phyloP scores from a whole-genome alignment of 805 yeast genomes.

The Candida maris region DNA sequence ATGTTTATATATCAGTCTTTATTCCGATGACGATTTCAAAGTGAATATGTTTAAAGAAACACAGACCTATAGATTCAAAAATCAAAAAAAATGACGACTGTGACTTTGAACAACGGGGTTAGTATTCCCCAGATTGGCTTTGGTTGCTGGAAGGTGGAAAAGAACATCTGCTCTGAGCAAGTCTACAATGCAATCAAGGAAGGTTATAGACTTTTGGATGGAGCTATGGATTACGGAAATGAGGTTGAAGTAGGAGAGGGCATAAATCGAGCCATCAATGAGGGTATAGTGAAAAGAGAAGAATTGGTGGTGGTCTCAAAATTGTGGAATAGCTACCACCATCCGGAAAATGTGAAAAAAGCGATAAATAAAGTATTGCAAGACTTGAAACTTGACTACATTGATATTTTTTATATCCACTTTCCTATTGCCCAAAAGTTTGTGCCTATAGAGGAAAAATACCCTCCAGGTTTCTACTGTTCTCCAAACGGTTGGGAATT shows the following conservation, averaged over 20 bases:
- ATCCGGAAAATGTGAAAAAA: constrained; percentile 64
- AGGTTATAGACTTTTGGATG: constrained; percentile 77
- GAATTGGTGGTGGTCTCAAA: constrained; percentile 79
- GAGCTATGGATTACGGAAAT: constrained; percentile 70
- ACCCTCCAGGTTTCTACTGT: constrained; percentile 75
- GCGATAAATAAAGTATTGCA: constrained; percentile 62
- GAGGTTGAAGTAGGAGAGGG: constrained; percentile 70
- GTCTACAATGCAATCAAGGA: constrained; percentile 77
- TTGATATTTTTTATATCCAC: constrained; percentile 83
- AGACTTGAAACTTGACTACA: constrained; percentile 72
- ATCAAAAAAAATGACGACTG: constrained; percentile 2
- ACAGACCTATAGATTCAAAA: background rate
- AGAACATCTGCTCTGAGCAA: constrained; percentile 46
- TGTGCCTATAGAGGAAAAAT: constrained; percentile 73
- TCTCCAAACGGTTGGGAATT: constrained; percentile 48
- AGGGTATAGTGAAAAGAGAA: constrained; percentile 68
- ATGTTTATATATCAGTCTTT: background rate
- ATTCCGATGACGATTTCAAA: background rate
- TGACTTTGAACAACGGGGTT: constrained; percentile 30
- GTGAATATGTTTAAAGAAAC: background rate
- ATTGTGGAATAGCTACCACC: constrained; percentile 84
- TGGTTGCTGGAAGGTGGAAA: constrained; percentile 57
- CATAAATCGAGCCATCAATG: constrained; percentile 50
- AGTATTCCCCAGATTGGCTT: constrained; percentile 52
- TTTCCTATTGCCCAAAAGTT: constrained; percentile 85